phyloP scores from a whole-genome alignment of 108 stramenopile species.

The Heterococcus sp. region DNA sequence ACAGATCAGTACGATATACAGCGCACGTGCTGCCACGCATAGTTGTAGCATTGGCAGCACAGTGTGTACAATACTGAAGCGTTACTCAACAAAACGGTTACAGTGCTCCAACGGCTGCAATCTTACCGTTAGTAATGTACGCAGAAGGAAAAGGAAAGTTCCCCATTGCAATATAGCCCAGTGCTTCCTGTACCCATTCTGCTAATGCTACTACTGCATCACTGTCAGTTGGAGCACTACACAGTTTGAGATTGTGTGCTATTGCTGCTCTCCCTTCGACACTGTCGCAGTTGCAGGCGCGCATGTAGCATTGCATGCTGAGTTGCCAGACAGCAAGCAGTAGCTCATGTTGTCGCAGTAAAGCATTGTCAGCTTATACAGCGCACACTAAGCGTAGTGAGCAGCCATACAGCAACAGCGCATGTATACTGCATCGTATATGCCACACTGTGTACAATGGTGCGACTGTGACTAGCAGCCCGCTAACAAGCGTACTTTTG shows the following conservation, averaged over 20 bases:
- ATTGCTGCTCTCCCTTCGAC: background rate
- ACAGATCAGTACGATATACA: too few relatives aligned
- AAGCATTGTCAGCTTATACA: background rate
- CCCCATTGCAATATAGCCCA: conserved; percentile 53
- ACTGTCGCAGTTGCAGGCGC: background rate
- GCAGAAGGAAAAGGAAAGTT: conserved; percentile 53
- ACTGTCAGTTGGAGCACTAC: background rate
- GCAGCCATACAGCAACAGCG: background rate
- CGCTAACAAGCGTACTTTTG: background rate
- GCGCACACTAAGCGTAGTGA: background rate
- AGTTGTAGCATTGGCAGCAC: too few relatives aligned
- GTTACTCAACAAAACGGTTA: too few relatives aligned
- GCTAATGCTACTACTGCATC: background rate
- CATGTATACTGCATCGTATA: background rate
- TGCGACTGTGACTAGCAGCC: background rate
- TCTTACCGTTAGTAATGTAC: conserved; percentile 50
- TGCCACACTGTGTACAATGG: background rate
- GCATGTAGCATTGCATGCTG: background rate
- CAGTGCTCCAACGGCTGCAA: too few relatives aligned
- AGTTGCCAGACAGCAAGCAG: background rate
- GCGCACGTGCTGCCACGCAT: too few relatives aligned
- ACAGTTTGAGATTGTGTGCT: background rate
- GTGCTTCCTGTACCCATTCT: conserved; percentile 32
- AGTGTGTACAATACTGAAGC: too few relatives aligned
- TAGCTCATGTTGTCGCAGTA: background rate